These are phyloP conservation scores for Microbotryum silenes-acaulis DNA, from an alignment of 1,284 basidiomycete species.

Conservation along the genomic window DNA sequence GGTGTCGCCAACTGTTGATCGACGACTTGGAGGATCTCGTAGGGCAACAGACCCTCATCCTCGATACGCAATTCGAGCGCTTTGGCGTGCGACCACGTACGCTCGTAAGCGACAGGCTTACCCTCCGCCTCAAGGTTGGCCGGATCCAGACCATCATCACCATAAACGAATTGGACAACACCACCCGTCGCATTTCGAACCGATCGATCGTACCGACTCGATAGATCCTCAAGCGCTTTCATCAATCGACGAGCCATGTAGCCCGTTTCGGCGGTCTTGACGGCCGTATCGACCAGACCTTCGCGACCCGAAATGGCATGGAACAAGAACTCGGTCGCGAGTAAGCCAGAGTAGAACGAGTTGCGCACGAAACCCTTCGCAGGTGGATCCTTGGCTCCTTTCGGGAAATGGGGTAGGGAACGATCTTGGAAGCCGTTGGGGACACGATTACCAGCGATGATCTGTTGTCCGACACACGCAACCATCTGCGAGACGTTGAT, in stretches of 20 bases:
- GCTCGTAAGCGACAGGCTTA: conserved; percentile 78
- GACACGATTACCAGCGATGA: conserved; percentile 95
- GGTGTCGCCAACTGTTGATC: conserved; percentile 56
- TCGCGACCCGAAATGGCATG: conserved; percentile 99
- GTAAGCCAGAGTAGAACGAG: conserved; percentile 87
- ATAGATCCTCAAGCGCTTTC: conserved; percentile 97
- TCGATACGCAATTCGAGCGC: conserved; percentile 45
- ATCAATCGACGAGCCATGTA: conserved; percentile 99
- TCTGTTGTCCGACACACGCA: conserved; percentile 98
- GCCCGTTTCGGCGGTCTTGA: conserved; percentile 98
- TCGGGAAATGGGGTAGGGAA: conserved; percentile 94
- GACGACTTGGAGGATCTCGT: conserved; percentile 71
- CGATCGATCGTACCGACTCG: conserved; percentile 93
- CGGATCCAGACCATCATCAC: conserved; percentile 95
- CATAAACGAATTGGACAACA: conserved; percentile 96
- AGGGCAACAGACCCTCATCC: conserved; percentile 68
- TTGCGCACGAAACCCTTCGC: conserved; percentile 98
- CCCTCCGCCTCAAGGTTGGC: conserved; percentile 84
- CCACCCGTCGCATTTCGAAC: conserved; percentile 92
- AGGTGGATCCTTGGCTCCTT: conserved; percentile 93
- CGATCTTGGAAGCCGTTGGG: conserved; percentile 99
- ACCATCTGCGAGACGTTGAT: conserved; percentile 99
- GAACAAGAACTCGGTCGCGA: conserved; percentile 94
- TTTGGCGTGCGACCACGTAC: conserved; percentile 85
- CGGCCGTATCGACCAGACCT: conserved; percentile 96